Conservation (phyloP, 2,329 filamentous ascomycete genomes). For the Parafenestella ontariensis region DNA sequence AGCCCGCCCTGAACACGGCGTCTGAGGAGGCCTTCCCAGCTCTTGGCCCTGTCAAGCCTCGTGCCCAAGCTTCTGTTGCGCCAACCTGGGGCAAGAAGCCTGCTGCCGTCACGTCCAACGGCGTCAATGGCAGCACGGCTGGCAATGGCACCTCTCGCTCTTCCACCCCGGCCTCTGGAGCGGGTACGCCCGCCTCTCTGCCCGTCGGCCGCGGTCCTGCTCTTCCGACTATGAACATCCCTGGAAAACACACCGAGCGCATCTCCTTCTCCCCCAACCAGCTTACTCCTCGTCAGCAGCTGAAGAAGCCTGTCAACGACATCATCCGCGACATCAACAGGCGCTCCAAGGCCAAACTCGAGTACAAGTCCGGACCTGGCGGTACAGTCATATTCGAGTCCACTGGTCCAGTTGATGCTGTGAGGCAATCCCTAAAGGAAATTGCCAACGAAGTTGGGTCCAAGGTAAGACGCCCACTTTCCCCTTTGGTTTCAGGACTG, state of each 20-base stretch:
- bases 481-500: conserved; percentile 2
- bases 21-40: conserved; percentile 95
- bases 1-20: conserved; percentile 72
- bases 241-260: conserved; percentile 80
- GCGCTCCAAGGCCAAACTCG: conserved; percentile 85
- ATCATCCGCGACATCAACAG: conserved; percentile 91
- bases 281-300: conserved; percentile 75
- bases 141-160: conserved; percentile 61
- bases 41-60: conserved; percentile 75
- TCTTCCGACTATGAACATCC: conserved; percentile 73
- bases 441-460: conserved; percentile 86
- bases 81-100: conserved; percentile 80
- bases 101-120: conserved; percentile 55
- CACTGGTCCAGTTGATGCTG: conserved; percentile 80
- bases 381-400: conserved; percentile 83
- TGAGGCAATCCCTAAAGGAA: conserved; percentile 87
- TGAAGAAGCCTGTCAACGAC: conserved; percentile 85
- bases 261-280: conserved; percentile 77
- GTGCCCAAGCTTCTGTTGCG: conserved; percentile 65
- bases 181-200: conserved; percentile 51
- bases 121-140: conserved; percentile 58
- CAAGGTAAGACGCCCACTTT: conserved; percentile 64
- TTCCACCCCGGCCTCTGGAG: conserved; percentile 69
- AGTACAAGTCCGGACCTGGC: conserved; percentile 74
- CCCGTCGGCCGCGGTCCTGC: conserved; percentile 41